These are phyloP conservation scores for Xylaria grammica DNA, from an alignment of 495 filamentous ascomycete species.

Conservation along the genomic window DNA sequence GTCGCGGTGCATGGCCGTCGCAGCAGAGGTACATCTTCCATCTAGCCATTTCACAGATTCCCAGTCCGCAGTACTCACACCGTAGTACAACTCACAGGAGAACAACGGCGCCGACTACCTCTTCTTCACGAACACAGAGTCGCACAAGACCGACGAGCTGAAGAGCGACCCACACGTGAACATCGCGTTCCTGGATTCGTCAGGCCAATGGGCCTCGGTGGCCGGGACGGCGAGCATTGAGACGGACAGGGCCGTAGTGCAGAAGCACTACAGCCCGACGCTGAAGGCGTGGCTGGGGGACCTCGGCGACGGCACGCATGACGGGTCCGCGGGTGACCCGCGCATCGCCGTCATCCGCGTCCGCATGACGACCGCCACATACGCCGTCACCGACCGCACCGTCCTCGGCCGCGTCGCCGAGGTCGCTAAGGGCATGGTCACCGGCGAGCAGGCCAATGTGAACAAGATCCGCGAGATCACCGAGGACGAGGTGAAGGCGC, in stretches of 20 bases:
- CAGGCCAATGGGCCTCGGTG: slow-evolving; percentile 78
- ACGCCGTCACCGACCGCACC: slow-evolving; percentile 59
- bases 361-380: slow-evolving; percentile 66
- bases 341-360: slow-evolving; percentile 75
- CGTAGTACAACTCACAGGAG: slow-evolving; percentile 56
- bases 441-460: slow-evolving; percentile 71
- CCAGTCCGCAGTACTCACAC: neutral
- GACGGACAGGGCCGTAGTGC: slow-evolving; percentile 68
- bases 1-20: slow-evolving; percentile 88
- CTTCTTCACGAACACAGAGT: slow-evolving; percentile 94
- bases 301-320: slow-evolving; percentile 84
- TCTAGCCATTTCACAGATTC: no score
- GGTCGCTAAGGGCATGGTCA: slow-evolving; percentile 74
- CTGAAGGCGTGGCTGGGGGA: slow-evolving; percentile 92
- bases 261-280: slow-evolving; percentile 76
- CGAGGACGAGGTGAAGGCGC: slow-evolving; percentile 65
- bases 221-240: slow-evolving; percentile 72
- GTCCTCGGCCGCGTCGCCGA: slow-evolving; percentile 67
- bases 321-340: slow-evolving; percentile 81
- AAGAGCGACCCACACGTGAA: slow-evolving; percentile 77
- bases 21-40: slow-evolving; percentile 67
- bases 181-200: slow-evolving; percentile 80
- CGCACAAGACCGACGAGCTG: slow-evolving; percentile 88
- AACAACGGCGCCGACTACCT: slow-evolving; percentile 80
- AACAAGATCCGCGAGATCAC: slow-evolving; percentile 82